Evolutionary conservation across 768 basidiomycete genomes (phyloP).

Genomic region (Trametes cinnabarina): DNA sequence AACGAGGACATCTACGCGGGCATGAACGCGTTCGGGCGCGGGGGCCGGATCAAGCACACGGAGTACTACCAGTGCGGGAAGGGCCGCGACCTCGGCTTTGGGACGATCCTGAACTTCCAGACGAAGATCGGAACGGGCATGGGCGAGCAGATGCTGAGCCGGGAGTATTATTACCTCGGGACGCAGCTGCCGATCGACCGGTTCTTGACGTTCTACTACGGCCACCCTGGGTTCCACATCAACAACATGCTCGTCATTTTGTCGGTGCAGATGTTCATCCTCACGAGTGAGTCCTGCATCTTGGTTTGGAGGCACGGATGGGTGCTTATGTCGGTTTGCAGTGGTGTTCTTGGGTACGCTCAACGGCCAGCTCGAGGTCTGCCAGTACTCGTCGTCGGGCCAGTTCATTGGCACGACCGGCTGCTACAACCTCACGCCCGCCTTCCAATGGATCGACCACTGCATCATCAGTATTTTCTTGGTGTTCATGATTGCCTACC

Average conservation of each 20-base stretch:
- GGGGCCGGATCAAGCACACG: slow-evolving; percentile 96
- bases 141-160: slow-evolving; percentile 99
- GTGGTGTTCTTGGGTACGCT: slow-evolving; percentile 96
- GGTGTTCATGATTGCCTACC: slow-evolving; percentile 96
- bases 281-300: slow-evolving; percentile 63
- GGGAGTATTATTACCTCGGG: slow-evolving; percentile 98
- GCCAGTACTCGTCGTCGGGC: slow-evolving; percentile 71
- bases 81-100: slow-evolving; percentile 97
- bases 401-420: slow-evolving; percentile 77
- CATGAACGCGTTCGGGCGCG: slow-evolving; percentile 97
- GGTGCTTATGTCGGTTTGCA: slow-evolving; percentile 33
- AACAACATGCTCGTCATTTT: slow-evolving; percentile 99
- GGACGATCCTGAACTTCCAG: slow-evolving; percentile 98
- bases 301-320: neutral
- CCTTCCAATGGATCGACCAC: slow-evolving; percentile 92
- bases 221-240: slow-evolving; percentile 99
- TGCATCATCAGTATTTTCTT: slow-evolving; percentile 98
- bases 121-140: slow-evolving; percentile 99
- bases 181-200: slow-evolving; percentile 97
- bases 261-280: slow-evolving; percentile 92
- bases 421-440: slow-evolving; percentile 92
- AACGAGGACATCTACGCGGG: slow-evolving; percentile 99
- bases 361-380: slow-evolving; percentile 76
- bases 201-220: slow-evolving; percentile 99
- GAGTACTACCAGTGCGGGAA: slow-evolving; percentile 99